Percentiles rank a stretch among this genome's conserved stretches.
Evolutionary conservation across 2,329 filamentous ascomycete genomes (phyloP).

Genomic region (Knufia fluminis): DNA sequence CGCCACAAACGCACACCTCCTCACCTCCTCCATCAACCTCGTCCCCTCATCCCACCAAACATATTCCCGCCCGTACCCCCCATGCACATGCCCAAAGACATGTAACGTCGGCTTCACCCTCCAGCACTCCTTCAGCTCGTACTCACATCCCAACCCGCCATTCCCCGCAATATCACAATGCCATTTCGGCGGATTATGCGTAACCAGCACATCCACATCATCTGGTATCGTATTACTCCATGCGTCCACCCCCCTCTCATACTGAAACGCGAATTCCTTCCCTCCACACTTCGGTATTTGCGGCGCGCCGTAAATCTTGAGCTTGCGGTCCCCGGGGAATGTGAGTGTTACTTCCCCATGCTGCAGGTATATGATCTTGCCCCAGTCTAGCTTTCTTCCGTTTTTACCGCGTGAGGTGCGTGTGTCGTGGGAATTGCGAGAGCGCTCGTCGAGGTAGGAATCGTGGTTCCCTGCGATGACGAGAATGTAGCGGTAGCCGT

Average conservation of each 20-base stretch:
- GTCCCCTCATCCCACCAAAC: conserved; percentile 70
- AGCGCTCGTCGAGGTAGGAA: conserved; percentile 65
- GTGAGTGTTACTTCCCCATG: conserved; percentile 55
- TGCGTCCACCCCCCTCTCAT: conserved; percentile 54
- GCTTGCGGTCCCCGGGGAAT: conserved; percentile 48
- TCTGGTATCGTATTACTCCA: conserved; percentile 64
- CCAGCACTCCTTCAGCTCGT: conserved; percentile 63
- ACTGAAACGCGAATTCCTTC: conserved; percentile 67
- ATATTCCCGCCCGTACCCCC: conserved; percentile 58
- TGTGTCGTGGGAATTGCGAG: conserved; percentile 49
- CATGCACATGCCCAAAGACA: conserved; percentile 80
- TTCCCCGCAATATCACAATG: conserved; percentile 49
- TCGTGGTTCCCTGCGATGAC: conserved; percentile 86
- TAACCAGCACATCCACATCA: conserved; percentile 69
- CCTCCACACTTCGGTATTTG: conserved; percentile 71
- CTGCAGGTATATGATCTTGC: conserved; percentile 65
- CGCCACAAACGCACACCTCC: conserved; percentile 28
- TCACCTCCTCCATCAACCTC: conserved; percentile 58
- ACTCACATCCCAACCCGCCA: conserved; percentile 59
- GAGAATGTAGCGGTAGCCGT: conserved; percentile 68
- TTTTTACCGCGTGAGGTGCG: conserved; percentile 29
- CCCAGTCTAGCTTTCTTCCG: conserved; percentile 52
- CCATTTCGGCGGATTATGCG: conserved; percentile 67
- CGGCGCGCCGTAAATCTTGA: conserved; percentile 72
- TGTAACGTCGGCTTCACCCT: conserved; percentile 65